Conservation (phyloP, 805 yeast genomes). For the Kuraishia capsulata region DNA sequence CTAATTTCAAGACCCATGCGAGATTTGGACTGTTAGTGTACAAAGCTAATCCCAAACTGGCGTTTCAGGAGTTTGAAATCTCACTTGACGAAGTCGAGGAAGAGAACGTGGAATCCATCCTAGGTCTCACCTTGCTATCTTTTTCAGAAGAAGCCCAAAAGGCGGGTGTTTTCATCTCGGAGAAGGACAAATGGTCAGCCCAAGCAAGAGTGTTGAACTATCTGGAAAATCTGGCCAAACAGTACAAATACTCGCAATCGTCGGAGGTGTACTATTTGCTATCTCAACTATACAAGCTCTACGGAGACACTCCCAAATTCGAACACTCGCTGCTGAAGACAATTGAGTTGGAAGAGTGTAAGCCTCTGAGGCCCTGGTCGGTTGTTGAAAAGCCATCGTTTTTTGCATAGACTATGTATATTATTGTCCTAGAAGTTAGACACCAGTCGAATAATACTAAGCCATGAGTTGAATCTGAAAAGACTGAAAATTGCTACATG, state of each 20-base stretch:
- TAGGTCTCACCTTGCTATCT: conserved; percentile 46
- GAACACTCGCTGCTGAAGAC: conserved; percentile 50
- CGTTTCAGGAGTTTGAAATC: conserved; percentile 58
- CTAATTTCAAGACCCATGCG: conserved; percentile 39
- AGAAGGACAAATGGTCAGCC: conserved; percentile 51
- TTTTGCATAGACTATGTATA: background rate
- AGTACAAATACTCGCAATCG: conserved; percentile 30
- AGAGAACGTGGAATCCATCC: conserved; percentile 39
- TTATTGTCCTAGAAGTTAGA: too few relatives aligned
- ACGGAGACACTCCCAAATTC: conserved; percentile 13
- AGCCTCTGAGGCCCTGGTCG: conserved; percentile 37
- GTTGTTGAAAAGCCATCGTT: background rate
- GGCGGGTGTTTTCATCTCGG: conserved; percentile 34
- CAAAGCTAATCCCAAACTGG: conserved; percentile 20
- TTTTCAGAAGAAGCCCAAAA: conserved; percentile 35
- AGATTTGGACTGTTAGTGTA: conserved; percentile 38
- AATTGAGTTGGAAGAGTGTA: conserved; percentile 51
- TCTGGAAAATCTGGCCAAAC: conserved; percentile 28
- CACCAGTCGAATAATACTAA: too few relatives aligned
- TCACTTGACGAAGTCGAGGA: conserved; percentile 39
- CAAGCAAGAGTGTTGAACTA: conserved; percentile 43
- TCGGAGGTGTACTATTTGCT: conserved; percentile 66
- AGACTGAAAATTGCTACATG: too few relatives aligned
- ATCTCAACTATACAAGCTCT: conserved; percentile 47
- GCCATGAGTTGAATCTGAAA: too few relatives aligned